phyloP scores from a whole-genome alignment of 2,329 filamentous ascomycete genomes.

The Nemania diffusa region DNA sequence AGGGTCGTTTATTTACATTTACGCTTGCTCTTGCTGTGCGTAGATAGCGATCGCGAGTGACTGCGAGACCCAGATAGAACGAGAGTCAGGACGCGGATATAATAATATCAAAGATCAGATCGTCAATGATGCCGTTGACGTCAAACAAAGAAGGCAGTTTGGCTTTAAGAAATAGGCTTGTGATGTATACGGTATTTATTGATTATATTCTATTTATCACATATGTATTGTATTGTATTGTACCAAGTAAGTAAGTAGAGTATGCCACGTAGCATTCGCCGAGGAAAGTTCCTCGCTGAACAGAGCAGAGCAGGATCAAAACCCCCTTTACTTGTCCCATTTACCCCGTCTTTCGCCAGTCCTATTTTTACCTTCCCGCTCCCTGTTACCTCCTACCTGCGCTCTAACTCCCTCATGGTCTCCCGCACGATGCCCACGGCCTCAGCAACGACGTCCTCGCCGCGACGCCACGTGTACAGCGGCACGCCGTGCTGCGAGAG shows the following conservation, averaged over 20 bases:
- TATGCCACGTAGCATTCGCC: background rate
- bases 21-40: too few species aligned
- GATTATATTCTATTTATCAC: background rate
- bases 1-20: too few species aligned
- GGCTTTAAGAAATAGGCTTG: background rate
- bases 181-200: background rate
- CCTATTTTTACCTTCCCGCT: background rate
- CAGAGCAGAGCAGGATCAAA: background rate
- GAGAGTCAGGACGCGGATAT: too few species aligned
- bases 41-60: background rate
- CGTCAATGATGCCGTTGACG: background rate
- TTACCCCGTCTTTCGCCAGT: background rate
- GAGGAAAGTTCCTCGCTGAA: background rate
- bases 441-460: constrained; percentile 74
- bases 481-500: constrained; percentile 73
- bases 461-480: constrained; percentile 78
- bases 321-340: background rate
- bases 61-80: too few species aligned
- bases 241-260: background rate
- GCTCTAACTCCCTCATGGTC: constrained; percentile 57
- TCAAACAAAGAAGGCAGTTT: too few species aligned
- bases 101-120: too few species aligned
- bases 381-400: background rate
- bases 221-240: background rate
- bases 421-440: constrained; percentile 72